Evolutionary conservation across 1,284 basidiomycete genomes (phyloP).

Genomic region (Puccinia triticina): DNA sequence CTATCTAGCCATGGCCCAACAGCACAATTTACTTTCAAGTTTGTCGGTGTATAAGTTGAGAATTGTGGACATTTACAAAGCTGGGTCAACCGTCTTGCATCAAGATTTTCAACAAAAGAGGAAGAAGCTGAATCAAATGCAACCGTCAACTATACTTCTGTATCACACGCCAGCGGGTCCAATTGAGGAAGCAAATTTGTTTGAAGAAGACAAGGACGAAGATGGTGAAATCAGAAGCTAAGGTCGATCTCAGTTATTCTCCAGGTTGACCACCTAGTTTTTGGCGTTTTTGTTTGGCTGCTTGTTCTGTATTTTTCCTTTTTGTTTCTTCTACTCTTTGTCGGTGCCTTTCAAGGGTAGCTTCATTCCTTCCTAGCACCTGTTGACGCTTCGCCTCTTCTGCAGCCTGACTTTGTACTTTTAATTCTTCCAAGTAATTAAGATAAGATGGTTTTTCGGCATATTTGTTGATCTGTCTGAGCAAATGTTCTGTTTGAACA

Average conservation of each 20-base stretch:
- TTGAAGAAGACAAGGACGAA: neutral
- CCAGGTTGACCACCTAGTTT: no score
- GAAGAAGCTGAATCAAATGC: neutral
- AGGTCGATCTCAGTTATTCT: no score
- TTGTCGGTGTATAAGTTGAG: neutral
- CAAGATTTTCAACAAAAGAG: neutral
- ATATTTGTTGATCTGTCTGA: neutral
- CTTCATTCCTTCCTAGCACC: neutral
- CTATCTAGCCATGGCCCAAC: neutral
- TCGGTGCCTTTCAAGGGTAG: neutral
- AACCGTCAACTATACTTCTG: neutral
- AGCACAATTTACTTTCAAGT: neutral
- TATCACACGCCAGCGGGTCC: neutral
- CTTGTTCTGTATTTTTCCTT: neutral
- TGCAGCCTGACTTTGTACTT: neutral
- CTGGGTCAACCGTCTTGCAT: neutral
- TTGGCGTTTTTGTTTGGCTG: neutral
- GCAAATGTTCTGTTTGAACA: neutral
- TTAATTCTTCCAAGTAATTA: neutral
- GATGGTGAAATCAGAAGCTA: neutral
- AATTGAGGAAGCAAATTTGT: neutral
- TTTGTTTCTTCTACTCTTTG: neutral
- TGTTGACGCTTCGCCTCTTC: neutral
- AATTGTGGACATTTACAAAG: neutral
- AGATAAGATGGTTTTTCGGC: neutral